These are phyloP conservation scores for Capronia americana DNA, from an alignment of 2,329 filamentous ascomycete species.

Conservation along the genomic window DNA sequence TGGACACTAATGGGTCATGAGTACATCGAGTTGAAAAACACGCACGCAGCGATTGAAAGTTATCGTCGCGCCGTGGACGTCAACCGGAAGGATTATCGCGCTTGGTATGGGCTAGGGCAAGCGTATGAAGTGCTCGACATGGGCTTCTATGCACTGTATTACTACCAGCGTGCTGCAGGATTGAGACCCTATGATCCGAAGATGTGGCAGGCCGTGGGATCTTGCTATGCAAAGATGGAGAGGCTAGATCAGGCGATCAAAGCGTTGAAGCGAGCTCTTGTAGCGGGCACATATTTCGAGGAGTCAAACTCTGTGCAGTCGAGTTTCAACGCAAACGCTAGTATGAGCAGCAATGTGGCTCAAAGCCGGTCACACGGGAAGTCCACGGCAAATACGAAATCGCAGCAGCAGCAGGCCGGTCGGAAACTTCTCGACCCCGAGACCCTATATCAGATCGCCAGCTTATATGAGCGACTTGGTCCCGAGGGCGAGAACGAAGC, in stretches of 20 bases:
- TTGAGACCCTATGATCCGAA: slow-evolving; percentile 96
- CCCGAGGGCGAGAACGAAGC: slow-evolving; percentile 77
- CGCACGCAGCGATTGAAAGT: slow-evolving; percentile 94
- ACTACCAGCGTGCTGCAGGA: slow-evolving; percentile 93
- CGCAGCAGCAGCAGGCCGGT: slow-evolving; percentile 18
- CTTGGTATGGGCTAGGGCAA: slow-evolving; percentile 96
- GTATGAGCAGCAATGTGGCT: slow-evolving; percentile 18
- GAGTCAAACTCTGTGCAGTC: slow-evolving; percentile 52
- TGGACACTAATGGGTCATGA: slow-evolving; percentile 99
- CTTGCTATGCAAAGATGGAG: slow-evolving; percentile 88
- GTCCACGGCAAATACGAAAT: slow-evolving; percentile 21
- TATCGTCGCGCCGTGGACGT: slow-evolving; percentile 95
- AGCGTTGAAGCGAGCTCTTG: slow-evolving; percentile 87
- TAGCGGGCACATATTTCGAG: slow-evolving; percentile 87
- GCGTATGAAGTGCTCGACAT: slow-evolving; percentile 98
- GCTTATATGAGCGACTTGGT: slow-evolving; percentile 79
- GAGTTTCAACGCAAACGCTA: slow-evolving; percentile 39
- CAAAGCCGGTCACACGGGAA: slow-evolving; percentile 9
- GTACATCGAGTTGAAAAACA: slow-evolving; percentile 98
- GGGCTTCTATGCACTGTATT: slow-evolving; percentile 96
- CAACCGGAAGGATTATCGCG: slow-evolving; percentile 93
- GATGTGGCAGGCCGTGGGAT: slow-evolving; percentile 97
- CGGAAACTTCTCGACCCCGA: slow-evolving; percentile 81
- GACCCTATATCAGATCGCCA: slow-evolving; percentile 85
- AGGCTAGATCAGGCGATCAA: slow-evolving; percentile 90